Percentiles rank a stretch among this genome's conserved stretches.
phyloP scores from a whole-genome alignment of 306 rosid genomes.

The Morella rubra region DNA sequence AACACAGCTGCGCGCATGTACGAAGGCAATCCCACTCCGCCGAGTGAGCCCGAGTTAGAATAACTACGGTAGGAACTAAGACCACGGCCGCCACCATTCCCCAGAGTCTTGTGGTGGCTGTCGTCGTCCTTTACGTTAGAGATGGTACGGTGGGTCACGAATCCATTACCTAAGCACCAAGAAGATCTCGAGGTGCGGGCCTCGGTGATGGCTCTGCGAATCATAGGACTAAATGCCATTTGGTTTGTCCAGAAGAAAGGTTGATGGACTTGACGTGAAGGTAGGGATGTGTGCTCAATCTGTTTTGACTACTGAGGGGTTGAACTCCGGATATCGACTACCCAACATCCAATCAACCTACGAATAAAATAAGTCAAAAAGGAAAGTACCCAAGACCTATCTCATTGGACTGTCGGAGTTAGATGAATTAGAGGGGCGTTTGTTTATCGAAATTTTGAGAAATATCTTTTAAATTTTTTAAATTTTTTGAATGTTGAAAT shows the following conservation, averaged over 20 bases:
- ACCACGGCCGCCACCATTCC: not conserved
- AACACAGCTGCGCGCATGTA: constrained; percentile 81
- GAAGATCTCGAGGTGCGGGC: not conserved
- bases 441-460: no score
- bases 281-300: not conserved
- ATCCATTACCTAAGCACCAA: not conserved
- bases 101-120: not conserved
- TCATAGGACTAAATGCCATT: not conserved
- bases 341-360: no score
- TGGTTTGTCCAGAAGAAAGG: not conserved
- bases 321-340: no score
- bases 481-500: no score
- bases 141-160: not conserved
- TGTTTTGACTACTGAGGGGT: no score
- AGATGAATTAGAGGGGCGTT: no score
- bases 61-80: constrained; percentile 24
- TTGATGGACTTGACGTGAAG: not conserved
- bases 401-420: no score
- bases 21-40: constrained; percentile 53
- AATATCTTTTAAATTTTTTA: no score
- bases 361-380: no score
- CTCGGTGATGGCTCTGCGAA: not conserved
- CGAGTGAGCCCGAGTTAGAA: constrained; percentile 26
- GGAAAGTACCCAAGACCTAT: no score
- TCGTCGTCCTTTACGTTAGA: not conserved